Evolutionary conservation across 2,329 filamentous ascomycete genomes (phyloP).

Genomic region (Fusarium sp.): DNA sequence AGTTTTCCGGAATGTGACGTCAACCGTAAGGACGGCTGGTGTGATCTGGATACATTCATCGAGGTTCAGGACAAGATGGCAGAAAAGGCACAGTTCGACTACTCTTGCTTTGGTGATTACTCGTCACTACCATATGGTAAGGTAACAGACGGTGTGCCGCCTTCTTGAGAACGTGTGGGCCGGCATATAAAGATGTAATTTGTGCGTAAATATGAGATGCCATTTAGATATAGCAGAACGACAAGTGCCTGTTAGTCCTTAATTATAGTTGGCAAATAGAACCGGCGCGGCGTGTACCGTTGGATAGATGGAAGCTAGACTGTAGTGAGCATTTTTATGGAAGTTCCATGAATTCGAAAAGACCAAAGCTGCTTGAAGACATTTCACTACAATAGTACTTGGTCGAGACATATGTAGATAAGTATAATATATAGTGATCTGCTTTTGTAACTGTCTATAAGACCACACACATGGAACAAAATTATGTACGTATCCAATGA

Average conservation of each 20-base stretch:
- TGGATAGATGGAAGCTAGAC: not conserved
- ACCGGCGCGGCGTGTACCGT: not conserved
- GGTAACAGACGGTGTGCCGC: conserved; percentile 51
- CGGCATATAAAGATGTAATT: not conserved
- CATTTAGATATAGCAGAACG: not conserved
- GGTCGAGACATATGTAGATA: not conserved
- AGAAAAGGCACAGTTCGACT: conserved; percentile 67
- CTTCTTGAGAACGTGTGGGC: conserved; percentile 12
- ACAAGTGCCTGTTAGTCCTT: not conserved
- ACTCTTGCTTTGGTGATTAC: conserved; percentile 70
- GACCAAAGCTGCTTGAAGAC: too few species aligned
- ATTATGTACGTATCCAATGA: conserved; percentile 26
- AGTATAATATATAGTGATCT: conserved; percentile 20
- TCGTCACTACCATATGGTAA: conserved; percentile 48
- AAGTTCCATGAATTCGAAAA: not conserved
- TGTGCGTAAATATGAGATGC: not conserved
- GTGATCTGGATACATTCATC: conserved; percentile 75
- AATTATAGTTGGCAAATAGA: not conserved
- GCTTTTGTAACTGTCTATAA: conserved; percentile 28
- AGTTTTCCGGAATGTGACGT: conserved; percentile 72
- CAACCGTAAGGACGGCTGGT: conserved; percentile 77
- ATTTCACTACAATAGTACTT: too few species aligned
- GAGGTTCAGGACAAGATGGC: conserved; percentile 67
- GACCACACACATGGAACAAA: conserved; percentile 30
- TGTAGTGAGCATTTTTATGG: not conserved